Percentiles rank a stretch among this genome's conserved stretches.
phyloP scores from a whole-genome alignment of 2,329 filamentous ascomycete genomes.

The Fusarium sp. region DNA sequence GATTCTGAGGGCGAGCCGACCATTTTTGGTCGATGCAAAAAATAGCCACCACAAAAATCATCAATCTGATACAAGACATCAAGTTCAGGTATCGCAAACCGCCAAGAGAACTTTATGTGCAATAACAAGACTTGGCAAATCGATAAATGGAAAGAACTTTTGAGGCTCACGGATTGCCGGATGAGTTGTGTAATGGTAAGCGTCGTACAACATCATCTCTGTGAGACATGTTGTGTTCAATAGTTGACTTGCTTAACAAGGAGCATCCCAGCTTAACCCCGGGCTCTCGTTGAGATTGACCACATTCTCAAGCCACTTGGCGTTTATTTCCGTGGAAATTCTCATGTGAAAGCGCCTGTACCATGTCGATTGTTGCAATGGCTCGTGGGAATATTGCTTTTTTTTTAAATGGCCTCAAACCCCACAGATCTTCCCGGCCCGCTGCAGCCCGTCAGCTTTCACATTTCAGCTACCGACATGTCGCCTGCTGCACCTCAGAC shows the following conservation, averaged over 20 bases:
- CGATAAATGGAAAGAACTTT: not conserved
- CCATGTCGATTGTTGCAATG: not conserved
- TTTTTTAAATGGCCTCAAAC: constrained; percentile 27
- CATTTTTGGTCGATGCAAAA: not conserved
- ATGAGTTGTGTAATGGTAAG: constrained; percentile 10
- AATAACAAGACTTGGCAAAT: not conserved
- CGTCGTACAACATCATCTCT: constrained; percentile 21
- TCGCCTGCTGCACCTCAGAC: constrained; percentile 23
- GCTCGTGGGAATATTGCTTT: constrained; percentile 19
- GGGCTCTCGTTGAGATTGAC: not conserved
- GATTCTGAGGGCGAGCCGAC: not conserved
- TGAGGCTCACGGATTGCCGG: constrained; percentile 15
- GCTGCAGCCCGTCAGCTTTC: constrained; percentile 34
- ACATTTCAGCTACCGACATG: constrained; percentile 36
- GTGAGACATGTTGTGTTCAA: constrained; percentile 36
- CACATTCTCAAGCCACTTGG: not conserved
- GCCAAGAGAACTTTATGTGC: not conserved
- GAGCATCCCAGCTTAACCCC: constrained; percentile 10
- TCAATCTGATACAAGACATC: constrained; percentile 2
- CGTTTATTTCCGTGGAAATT: not conserved
- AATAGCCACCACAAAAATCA: not conserved
- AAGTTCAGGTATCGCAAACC: not conserved
- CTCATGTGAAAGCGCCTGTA: not conserved
- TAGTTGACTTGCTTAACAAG: constrained; percentile 20
- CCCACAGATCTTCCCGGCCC: constrained; percentile 34